These are phyloP conservation scores for Aphanomyces invadans DNA, from an alignment of 352 stramenopile genomes.

Conservation along the genomic window DNA sequence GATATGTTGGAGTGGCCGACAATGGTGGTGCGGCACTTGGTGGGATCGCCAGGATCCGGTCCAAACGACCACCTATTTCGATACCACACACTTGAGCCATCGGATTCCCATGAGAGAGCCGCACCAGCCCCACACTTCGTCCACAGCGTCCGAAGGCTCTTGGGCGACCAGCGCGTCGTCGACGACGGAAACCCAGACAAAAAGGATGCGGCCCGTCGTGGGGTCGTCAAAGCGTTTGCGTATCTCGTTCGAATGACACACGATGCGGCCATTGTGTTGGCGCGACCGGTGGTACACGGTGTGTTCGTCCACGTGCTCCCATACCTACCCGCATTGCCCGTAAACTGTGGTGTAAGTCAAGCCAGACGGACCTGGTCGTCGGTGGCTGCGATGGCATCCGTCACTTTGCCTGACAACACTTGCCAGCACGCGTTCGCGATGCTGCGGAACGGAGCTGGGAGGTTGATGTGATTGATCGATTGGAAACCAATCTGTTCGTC, in stretches of 20 bases:
- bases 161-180: neutral
- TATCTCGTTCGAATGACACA: neutral
- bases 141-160: neutral
- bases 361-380: too few relatives aligned
- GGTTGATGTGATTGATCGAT: neutral
- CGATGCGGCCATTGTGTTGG: neutral
- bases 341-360: too few relatives aligned
- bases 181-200: neutral
- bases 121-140: neutral
- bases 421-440: neutral
- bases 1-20: slow-evolving; percentile 1
- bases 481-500: neutral
- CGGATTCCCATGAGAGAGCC: neutral
- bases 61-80: slow-evolving; percentile 11
- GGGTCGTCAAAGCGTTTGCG: neutral
- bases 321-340: too few relatives aligned
- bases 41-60: neutral
- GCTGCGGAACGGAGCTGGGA: neutral
- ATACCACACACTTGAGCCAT: too few relatives aligned
- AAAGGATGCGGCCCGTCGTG: neutral
- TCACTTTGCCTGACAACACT: neutral
- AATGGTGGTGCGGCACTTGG: neutral
- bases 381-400: neutral
- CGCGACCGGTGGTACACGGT: neutral
- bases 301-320: neutral